phyloP scores from a whole-genome alignment of 1,139 yeast species.

The Sugiyamaella sp. region DNA sequence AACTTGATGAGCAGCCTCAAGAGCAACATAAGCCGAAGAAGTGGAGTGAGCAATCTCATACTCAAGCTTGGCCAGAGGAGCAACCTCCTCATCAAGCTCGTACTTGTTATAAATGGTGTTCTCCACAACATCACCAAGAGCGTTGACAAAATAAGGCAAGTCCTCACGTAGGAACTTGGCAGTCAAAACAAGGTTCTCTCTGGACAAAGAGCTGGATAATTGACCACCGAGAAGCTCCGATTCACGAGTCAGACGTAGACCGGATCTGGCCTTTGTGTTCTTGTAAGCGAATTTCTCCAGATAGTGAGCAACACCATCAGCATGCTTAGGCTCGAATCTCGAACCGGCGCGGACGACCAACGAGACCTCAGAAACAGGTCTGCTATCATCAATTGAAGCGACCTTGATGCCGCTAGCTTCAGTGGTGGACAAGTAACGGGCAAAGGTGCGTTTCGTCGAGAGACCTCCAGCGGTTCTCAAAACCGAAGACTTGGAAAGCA shows the following conservation, averaged over 20 bases:
- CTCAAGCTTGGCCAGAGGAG: slow-evolving; percentile 67
- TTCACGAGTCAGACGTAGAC: slow-evolving; percentile 92
- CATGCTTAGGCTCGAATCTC: slow-evolving; percentile 57
- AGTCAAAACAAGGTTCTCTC: slow-evolving; percentile 80
- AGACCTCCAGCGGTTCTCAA: slow-evolving; percentile 11
- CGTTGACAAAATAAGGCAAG: slow-evolving; percentile 89
- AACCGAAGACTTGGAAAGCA: slow-evolving; percentile 15
- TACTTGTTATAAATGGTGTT: slow-evolving; percentile 71
- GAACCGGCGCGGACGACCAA: slow-evolving; percentile 89
- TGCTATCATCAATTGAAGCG: slow-evolving; percentile 50
- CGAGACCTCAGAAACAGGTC: slow-evolving; percentile 69
- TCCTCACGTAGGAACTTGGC: slow-evolving; percentile 85
- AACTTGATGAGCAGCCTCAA: slow-evolving; percentile 77
- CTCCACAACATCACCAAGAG: slow-evolving; percentile 75
- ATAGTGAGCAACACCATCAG: slow-evolving; percentile 85
- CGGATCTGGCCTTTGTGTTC: slow-evolving; percentile 82
- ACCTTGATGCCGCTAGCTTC: slow-evolving; percentile 47
- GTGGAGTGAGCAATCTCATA: slow-evolving; percentile 54
- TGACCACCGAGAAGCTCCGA: slow-evolving; percentile 91
- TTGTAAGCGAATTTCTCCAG: slow-evolving; percentile 81
- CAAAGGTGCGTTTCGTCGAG: slow-evolving; percentile 6
- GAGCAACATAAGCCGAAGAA: slow-evolving; percentile 58
- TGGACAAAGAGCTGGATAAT: slow-evolving; percentile 68
- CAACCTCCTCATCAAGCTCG: slow-evolving; percentile 78
- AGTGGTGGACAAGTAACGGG: slow-evolving; percentile 35